Conservation (phyloP, 805 yeast species). For the Starmerella bombi region DNA sequence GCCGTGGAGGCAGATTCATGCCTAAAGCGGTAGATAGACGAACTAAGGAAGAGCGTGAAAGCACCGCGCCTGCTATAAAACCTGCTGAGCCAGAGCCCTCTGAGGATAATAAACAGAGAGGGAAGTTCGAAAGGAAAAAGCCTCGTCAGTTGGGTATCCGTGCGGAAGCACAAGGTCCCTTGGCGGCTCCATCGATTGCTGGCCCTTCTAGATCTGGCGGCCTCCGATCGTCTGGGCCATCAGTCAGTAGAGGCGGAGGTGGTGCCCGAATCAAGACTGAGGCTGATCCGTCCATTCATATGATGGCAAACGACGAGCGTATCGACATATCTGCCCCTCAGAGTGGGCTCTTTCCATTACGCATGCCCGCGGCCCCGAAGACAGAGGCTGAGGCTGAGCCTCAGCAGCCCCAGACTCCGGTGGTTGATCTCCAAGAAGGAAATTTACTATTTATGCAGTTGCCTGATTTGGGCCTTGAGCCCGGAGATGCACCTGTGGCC, state of each 20-base stretch:
- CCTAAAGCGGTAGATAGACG: conserved; percentile 82
- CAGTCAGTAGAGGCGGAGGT: conserved; percentile 4
- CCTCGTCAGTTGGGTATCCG: conserved; percentile 16
- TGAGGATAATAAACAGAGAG: conserved; percentile 17
- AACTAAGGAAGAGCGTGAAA: conserved; percentile 70
- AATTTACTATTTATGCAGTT: conserved; percentile 35
- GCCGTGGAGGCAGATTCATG: conserved; percentile 36
- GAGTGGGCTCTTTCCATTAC: conserved; percentile 16
- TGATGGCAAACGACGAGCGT: conserved; percentile 9
- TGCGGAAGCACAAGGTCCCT: conserved; percentile 28
- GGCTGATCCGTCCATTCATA: conserved; percentile 1
- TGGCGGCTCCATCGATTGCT: conserved; percentile 25
- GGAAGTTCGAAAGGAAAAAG: conserved; percentile 14
- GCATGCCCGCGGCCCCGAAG: conserved; percentile 11
- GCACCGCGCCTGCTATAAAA: conserved; percentile 48
- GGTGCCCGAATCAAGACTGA: conserved; percentile 12
- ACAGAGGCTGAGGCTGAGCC: conserved; percentile 4
- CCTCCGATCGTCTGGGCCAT: not conserved
- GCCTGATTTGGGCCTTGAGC: conserved; percentile 30
- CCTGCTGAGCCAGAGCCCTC: conserved; percentile 15
- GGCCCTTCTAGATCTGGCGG: conserved; percentile 8
- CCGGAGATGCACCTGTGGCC: conserved; percentile 4
- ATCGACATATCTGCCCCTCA: conserved; percentile 11
- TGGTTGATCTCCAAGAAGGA: too few relatives aligned
- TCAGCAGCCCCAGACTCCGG: conserved; percentile 5